Evolutionary conservation across 2,329 filamentous ascomycete genomes (phyloP), one percentile per base, ranked within the genome.

Genomic region (Fusarium succisae): DNA sequence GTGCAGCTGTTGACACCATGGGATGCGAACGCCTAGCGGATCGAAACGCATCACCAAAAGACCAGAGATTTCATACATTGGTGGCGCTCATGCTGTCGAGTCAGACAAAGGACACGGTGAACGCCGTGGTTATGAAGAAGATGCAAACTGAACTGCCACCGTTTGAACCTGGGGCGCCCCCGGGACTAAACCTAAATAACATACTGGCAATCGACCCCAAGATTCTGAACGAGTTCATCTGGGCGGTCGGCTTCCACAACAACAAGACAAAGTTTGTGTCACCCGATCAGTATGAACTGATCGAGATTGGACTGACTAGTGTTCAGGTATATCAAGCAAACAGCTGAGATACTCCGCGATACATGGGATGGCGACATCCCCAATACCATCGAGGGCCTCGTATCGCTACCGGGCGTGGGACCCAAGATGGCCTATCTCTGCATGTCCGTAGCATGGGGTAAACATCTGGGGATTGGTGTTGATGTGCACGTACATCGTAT

Each of bases 1-100:
- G 93, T 88, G 96, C 96, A 2, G 93, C 96, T 1, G 96, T 99
- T 17, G 96, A 99, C 82, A 98, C 96, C 1, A 98, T 98, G 95
- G 96, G 96, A 17, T 99, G 96, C 83, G 95, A 95, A 82, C 89
- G 90, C 13, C 87, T 96, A 15, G 93, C 93, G 6, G 84, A 87
- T 54, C 81, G 83, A 22, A 82, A 77, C 4, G 86, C 88, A 17
- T 86, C 83, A 65, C 80, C 85, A 32, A 85, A 83, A 66, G 88
- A 90, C 79, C 91, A 91, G 80, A 89, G 95, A 12, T 95, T 97
- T 77, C 95, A 98, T 79, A 97, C 94, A 7, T 89, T 98, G 37
- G 87, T 97, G 44, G 90, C 95, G 20, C 86, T 98, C 71, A 98
- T 98, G 95, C 88, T 98, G 39, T 96, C 93, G 41, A 94, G 92